A percentile compares a stretch with the other conserved stretches of the same genome.
Evolutionary conservation across 257 asterid species (phyloP).

Genomic region (Gynochthodes officinalis): DNA sequence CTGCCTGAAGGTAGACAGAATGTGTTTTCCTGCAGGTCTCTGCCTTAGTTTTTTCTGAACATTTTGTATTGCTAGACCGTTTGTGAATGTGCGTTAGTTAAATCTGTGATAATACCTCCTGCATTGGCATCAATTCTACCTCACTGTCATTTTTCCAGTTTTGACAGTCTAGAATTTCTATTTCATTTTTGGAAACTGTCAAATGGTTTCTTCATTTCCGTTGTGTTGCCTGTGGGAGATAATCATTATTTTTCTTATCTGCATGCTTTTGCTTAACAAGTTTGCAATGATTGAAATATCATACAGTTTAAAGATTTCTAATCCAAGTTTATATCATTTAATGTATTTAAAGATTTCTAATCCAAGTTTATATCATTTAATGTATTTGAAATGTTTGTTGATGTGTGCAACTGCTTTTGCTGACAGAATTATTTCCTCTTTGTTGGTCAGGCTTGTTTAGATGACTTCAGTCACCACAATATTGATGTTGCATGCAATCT

Average conservation of each 20-base stretch:
- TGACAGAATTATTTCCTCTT: conserved; percentile 11
- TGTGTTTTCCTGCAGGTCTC: neutral
- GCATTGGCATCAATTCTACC: neutral
- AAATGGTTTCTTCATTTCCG: neutral
- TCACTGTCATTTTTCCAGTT: neutral
- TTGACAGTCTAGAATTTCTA: neutral
- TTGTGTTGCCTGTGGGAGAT: neutral
- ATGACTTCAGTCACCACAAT: conserved; percentile 95
- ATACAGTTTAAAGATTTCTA: neutral
- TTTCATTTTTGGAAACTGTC: neutral
- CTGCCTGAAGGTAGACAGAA: conserved; percentile 70
- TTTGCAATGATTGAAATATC: neutral
- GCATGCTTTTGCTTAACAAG: neutral
- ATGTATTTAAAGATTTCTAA: conserved; percentile 12
- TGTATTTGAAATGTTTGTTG: conserved; percentile 13
- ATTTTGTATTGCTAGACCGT: neutral
- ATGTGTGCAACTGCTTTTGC: conserved; percentile 12
- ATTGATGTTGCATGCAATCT: conserved; percentile 98
- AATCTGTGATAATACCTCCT: neutral
- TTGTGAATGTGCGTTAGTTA: neutral
- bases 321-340: conserved; percentile 1
- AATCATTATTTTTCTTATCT: neutral
- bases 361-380: neutral
- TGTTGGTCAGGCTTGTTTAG: conserved; percentile 81
- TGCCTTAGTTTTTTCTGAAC: neutral